Percentiles rank a stretch among this genome's conserved stretches.
Evolutionary conservation across 2,329 filamentous ascomycete genomes (phyloP).

Genomic region (Dendrostoma leiphaemia): DNA sequence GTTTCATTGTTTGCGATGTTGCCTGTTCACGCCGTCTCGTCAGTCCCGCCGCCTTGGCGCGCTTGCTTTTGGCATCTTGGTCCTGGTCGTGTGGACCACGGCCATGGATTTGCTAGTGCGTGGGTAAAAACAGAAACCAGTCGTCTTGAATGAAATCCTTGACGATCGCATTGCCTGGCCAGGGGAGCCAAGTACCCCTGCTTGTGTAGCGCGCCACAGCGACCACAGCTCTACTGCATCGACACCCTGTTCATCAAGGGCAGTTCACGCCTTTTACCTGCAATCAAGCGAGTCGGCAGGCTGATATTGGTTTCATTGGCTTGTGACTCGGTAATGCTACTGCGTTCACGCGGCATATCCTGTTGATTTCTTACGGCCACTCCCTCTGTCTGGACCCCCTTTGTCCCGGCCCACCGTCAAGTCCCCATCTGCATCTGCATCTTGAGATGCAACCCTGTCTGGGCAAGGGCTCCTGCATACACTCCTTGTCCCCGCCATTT

Average conservation of each 20-base stretch:
- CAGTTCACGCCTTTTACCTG: neutral
- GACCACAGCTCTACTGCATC: constrained; percentile 11
- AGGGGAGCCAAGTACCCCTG: neutral
- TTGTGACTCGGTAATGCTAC: constrained; percentile 4
- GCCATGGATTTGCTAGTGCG: constrained; percentile 9
- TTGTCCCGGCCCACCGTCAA: constrained; percentile 17
- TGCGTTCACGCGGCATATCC: constrained; percentile 4
- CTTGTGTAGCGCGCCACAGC: constrained; percentile 4
- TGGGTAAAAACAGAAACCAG: constrained; percentile 20
- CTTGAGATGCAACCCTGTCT: constrained; percentile 20
- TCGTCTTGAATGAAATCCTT: constrained; percentile 10
- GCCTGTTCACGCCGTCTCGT: constrained; percentile 10
- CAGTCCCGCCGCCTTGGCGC: constrained; percentile 5
- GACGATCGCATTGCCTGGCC: constrained; percentile 16
- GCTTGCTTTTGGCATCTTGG: constrained; percentile 5
- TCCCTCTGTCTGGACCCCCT: neutral
- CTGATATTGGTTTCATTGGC: constrained; percentile 2
- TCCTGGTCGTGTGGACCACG: constrained; percentile 1
- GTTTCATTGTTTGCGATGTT: constrained; percentile 10
- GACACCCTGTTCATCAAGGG: constrained; percentile 8
- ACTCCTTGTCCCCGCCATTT: constrained; percentile 16
- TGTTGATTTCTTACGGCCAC: constrained; percentile 3
- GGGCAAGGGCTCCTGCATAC: constrained; percentile 18
- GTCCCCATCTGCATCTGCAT: constrained; percentile 20
- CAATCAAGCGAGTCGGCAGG: constrained; percentile 1